Evolutionary conservation across 2,329 filamentous ascomycete species (phyloP).

Genomic region (Fusarium fracticaudum): DNA sequence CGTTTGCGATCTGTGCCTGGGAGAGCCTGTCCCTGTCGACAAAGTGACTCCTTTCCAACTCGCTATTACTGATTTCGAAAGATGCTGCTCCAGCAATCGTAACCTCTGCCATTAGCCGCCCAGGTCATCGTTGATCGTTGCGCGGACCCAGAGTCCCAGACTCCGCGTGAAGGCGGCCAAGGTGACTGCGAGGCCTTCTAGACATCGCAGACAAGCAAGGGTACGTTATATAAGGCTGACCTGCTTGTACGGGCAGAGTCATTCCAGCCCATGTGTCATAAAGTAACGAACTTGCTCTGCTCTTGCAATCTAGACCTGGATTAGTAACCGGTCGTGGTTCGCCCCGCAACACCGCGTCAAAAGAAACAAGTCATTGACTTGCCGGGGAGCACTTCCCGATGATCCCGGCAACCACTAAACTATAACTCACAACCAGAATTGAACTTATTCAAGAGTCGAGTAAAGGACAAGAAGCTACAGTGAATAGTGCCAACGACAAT

Average conservation of each 20-base stretch:
- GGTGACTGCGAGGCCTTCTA: neutral
- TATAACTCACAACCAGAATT: neutral
- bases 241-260: fast-evolving
- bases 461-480: fast-evolving
- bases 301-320: fast-evolving
- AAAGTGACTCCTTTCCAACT: neutral
- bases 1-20: fast-evolving
- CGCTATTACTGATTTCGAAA: fast-evolving
- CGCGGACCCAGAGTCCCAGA: too few species aligned
- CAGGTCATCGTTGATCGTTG: neutral
- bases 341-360: neutral
- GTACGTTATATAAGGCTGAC: neutral
- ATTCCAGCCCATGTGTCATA: fast-evolving
- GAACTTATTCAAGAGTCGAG: too few species aligned
- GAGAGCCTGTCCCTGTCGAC: neutral
- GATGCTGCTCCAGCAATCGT: fast-evolving
- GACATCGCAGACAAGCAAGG: too few species aligned
- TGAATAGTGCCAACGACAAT: neutral
- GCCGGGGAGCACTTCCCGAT: neutral
- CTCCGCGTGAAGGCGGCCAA: too few species aligned
- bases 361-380: neutral
- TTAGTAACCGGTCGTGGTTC: neutral
- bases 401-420: neutral
- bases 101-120: neutral
- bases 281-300: neutral